Percentiles rank a stretch among this genome's conserved stretches.
phyloP scores from a whole-genome alignment of 1,139 yeast species.

The Kurtzmaniella natalensis region DNA sequence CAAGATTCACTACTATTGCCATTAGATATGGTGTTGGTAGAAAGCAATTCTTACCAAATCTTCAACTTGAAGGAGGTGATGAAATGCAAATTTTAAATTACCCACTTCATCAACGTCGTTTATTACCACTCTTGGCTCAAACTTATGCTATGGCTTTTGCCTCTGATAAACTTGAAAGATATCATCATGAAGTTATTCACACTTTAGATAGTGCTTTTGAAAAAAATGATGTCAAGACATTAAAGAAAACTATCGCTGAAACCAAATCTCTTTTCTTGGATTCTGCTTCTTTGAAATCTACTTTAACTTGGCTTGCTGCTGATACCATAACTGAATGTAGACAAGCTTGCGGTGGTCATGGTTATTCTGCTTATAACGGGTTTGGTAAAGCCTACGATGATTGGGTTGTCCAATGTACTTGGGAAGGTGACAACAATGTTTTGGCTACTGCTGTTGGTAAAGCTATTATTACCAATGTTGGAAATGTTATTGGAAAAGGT shows the following conservation, averaged over 20 bases:
- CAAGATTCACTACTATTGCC: constrained; percentile 29
- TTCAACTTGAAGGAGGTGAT: constrained; percentile 15
- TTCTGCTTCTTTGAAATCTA: constrained; percentile 27
- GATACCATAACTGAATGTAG: constrained; percentile 29
- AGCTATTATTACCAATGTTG: constrained; percentile 24
- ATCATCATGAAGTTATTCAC: constrained; percentile 18
- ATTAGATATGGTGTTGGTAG: constrained; percentile 29
- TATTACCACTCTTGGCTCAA: constrained; percentile 28
- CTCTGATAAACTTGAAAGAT: constrained; percentile 21
- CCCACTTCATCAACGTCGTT: constrained; percentile 29
- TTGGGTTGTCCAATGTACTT: constrained; percentile 34
- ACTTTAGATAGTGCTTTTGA: constrained; percentile 20
- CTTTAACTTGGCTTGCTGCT: constrained; percentile 30
- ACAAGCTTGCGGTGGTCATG: constrained; percentile 33
- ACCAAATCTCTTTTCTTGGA: constrained; percentile 28
- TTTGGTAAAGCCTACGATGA: constrained; percentile 31
- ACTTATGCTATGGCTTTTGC: constrained; percentile 27
- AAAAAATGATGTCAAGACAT: constrained; percentile 17
- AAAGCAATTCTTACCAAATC: constrained; percentile 21
- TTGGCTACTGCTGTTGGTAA: constrained; percentile 28
- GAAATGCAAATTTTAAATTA: constrained; percentile 26
- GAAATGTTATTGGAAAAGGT: constrained; percentile 18
- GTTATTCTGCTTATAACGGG: constrained; percentile 28
- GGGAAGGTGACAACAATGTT: constrained; percentile 35
- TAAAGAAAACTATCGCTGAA: constrained; percentile 20